Evolutionary conservation across 805 yeast genomes (phyloP).

Genomic region (Suhomyces tanzawaensis): DNA sequence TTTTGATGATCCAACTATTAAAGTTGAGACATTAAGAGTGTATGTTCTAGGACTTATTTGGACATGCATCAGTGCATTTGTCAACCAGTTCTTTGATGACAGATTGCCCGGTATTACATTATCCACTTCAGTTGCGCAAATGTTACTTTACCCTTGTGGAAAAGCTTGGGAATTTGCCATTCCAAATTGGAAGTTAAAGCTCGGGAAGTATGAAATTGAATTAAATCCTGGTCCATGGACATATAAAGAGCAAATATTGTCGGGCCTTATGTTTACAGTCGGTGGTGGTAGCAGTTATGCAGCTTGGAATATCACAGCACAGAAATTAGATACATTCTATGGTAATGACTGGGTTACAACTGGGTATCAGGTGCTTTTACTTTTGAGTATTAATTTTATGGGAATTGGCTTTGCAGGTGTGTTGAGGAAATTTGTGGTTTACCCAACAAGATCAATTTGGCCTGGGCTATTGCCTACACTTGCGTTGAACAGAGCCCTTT

Average conservation of each 20-base stretch:
- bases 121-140: conserved; percentile 43
- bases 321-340: conserved; percentile 25
- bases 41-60: conserved; percentile 52
- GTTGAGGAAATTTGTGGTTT: conserved; percentile 16
- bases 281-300: conserved; percentile 27
- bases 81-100: conserved; percentile 55
- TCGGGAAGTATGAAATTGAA: conserved; percentile 11
- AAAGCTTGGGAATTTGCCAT: conserved; percentile 27
- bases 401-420: conserved; percentile 20
- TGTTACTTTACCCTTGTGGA: conserved; percentile 48
- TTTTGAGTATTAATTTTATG: conserved; percentile 15
- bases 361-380: conserved; percentile 16
- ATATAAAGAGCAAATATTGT: conserved; percentile 62
- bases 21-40: conserved; percentile 44
- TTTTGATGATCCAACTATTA: conserved; percentile 32
- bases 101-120: conserved; percentile 50
- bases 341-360: conserved; percentile 21
- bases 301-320: conserved; percentile 18
- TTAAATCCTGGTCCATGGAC: conserved; percentile 67
- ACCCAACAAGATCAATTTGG: conserved; percentile 16
- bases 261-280: conserved; percentile 44
- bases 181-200: conserved; percentile 30
- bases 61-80: conserved; percentile 55
- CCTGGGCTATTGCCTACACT: conserved; percentile 37
- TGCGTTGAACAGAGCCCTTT: conserved; percentile 48